Percentiles rank a stretch among this genome's conserved stretches.
Conservation (phyloP, 2,329 filamentous ascomycete species). For the Diaporthe velutina region DNA sequence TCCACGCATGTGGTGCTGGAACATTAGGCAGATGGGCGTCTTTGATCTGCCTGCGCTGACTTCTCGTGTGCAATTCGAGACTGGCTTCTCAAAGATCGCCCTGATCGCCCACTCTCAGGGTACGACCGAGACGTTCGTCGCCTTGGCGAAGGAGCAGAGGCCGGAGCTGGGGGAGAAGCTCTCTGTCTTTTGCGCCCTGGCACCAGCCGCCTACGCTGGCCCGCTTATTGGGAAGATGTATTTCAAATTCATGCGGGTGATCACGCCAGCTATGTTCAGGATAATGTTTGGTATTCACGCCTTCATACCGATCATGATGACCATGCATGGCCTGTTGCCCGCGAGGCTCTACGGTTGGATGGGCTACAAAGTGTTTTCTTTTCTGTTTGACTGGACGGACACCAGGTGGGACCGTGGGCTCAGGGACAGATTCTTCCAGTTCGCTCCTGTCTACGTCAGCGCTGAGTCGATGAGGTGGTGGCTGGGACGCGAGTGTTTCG, state of each 20-base stretch:
- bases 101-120: slow-evolving; percentile 92
- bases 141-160: slow-evolving; percentile 88
- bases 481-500: slow-evolving; percentile 73
- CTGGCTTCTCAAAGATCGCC: slow-evolving; percentile 84
- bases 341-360: slow-evolving; percentile 80
- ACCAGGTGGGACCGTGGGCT: slow-evolving; percentile 85
- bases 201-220: slow-evolving; percentile 91
- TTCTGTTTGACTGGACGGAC: slow-evolving; percentile 91
- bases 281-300: slow-evolving; percentile 91
- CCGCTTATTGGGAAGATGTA: slow-evolving; percentile 88
- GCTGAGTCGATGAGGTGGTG: slow-evolving; percentile 96
- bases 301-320: slow-evolving; percentile 95
- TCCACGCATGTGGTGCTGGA: slow-evolving; percentile 97
- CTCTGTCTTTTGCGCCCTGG: slow-evolving; percentile 90
- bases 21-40: slow-evolving; percentile 93
- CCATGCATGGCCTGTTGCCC: slow-evolving; percentile 77
- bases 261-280: slow-evolving; percentile 82
- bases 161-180: slow-evolving; percentile 86
- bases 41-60: slow-evolving; percentile 87
- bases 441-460: slow-evolving; percentile 90
- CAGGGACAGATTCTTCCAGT: slow-evolving; percentile 88
- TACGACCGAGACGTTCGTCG: slow-evolving; percentile 89
- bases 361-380: slow-evolving; percentile 90
- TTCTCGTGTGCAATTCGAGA: slow-evolving; percentile 84
- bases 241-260: slow-evolving; percentile 90